A percentile compares a stretch with the other conserved stretches of the same genome.
Conservation (phyloP, 73 alveolate genomes). For the Uronychia setigera region DNA sequence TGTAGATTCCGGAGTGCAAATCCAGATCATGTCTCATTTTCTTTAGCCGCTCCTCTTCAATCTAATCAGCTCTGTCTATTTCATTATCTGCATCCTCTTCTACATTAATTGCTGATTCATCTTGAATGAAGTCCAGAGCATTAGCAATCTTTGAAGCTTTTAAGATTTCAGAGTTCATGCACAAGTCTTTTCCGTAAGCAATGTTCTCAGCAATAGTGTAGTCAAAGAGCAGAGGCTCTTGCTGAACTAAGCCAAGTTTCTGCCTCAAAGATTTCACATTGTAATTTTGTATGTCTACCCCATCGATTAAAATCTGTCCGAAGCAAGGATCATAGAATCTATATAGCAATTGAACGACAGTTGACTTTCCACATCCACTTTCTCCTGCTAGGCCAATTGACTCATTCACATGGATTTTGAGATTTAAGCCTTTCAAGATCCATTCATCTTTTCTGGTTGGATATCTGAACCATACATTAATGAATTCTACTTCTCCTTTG, state of each 20-base stretch:
- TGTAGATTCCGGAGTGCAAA: conserved; percentile 20
- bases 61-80: not conserved
- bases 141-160: conserved; percentile 83
- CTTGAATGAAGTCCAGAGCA: conserved; percentile 76
- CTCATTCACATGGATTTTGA: conserved; percentile 72
- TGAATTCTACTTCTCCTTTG: conserved; percentile 88
- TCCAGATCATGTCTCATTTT: conserved; percentile 2
- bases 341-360: conserved; percentile 75
- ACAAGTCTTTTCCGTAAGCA: conserved; percentile 64
- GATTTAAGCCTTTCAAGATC: conserved; percentile 75
- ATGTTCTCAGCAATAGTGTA: conserved; percentile 89
- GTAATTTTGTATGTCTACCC: conserved; percentile 81
- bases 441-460: conserved; percentile 82
- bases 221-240: conserved; percentile 94
- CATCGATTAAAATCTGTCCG: conserved; percentile 86
- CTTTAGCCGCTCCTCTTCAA: not conserved
- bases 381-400: conserved; percentile 88
- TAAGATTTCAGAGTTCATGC: conserved; percentile 71
- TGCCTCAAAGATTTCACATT: conserved; percentile 76
- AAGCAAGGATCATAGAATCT: conserved; percentile 85
- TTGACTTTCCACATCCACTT: conserved; percentile 94
- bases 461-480: conserved; percentile 87
- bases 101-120: conserved; percentile 3
- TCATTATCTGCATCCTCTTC: not conserved
- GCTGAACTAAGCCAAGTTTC: conserved; percentile 91